A percentile compares a stretch with the other conserved stretches of the same genome.
phyloP scores from a whole-genome alignment of 305 asterid species.

The Caryopteris hybrid region DNA sequence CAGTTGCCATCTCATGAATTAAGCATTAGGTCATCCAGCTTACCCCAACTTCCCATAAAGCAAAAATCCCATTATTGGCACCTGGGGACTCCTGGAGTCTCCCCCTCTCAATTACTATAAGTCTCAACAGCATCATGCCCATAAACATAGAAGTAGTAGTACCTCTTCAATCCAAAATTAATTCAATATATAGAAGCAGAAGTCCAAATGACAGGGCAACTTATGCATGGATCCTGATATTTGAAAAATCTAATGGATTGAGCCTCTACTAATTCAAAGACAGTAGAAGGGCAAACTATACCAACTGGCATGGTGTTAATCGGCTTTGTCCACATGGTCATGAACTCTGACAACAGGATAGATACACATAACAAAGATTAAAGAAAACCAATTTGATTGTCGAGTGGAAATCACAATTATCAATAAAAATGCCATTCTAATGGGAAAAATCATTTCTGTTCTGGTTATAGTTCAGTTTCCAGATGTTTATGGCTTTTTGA shows the following conservation, averaged over 20 bases:
- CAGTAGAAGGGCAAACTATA: neutral
- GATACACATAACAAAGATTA: neutral
- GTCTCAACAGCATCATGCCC: too few species aligned
- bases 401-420: neutral
- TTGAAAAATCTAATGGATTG: too few species aligned
- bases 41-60: neutral
- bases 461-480: neutral
- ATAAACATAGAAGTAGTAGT: too few species aligned
- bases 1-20: neutral
- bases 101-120: too few species aligned
- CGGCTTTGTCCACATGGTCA: neutral
- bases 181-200: neutral
- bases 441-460: neutral
- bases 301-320: neutral
- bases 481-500: neutral
- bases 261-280: neutral
- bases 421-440: neutral
- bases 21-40: neutral
- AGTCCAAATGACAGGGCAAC: neutral
- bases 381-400: neutral
- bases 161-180: too few species aligned
- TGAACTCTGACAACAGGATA: neutral
- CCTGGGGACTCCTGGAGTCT: too few species aligned
- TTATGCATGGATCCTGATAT: too few species aligned
- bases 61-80: neutral